Conservation (phyloP, 2,329 filamentous ascomycete genomes). For the Polychaeton citri region DNA sequence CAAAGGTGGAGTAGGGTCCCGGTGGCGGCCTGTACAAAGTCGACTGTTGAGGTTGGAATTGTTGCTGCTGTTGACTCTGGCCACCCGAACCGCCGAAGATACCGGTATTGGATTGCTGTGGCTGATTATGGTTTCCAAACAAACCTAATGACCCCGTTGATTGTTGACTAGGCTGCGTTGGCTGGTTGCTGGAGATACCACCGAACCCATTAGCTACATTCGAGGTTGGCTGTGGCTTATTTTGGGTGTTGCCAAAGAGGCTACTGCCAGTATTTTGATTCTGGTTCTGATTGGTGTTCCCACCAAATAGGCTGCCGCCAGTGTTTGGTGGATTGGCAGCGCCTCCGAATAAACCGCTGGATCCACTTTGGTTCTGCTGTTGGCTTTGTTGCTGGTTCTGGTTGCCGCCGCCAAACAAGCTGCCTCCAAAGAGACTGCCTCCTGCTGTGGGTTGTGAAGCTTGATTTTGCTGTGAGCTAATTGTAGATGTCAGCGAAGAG, state of each 20-base stretch:
- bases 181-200: constrained; percentile 5
- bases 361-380: constrained; percentile 3
- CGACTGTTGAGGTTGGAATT: constrained; percentile 18
- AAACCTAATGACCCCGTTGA: constrained; percentile 16
- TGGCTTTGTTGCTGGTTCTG: constrained; percentile 4
- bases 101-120: constrained; percentile 5
- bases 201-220: constrained; percentile 1
- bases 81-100: constrained; percentile 7
- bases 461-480: constrained; percentile 3
- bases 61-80: constrained; percentile 16
- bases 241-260: constrained; percentile 13
- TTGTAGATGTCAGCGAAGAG: no score
- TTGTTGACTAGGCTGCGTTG: constrained; percentile 4
- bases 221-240: constrained; percentile 8
- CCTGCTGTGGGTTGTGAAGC: constrained; percentile 6
- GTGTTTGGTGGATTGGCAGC: constrained; percentile 4
- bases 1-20: constrained; percentile 1
- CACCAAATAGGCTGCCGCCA: constrained; percentile 15
- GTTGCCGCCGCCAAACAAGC: constrained; percentile 1
- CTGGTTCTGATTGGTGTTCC: constrained; percentile 6
- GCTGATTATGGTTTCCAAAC: constrained; percentile 14
- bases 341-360: constrained; percentile 5
- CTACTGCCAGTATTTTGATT: constrained; percentile 10
- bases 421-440: constrained; percentile 7
- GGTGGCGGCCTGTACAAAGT: neutral